These are phyloP conservation scores for Phytophthora litchii DNA, from an alignment of 352 stramenopile species.

Conservation along the genomic window DNA sequence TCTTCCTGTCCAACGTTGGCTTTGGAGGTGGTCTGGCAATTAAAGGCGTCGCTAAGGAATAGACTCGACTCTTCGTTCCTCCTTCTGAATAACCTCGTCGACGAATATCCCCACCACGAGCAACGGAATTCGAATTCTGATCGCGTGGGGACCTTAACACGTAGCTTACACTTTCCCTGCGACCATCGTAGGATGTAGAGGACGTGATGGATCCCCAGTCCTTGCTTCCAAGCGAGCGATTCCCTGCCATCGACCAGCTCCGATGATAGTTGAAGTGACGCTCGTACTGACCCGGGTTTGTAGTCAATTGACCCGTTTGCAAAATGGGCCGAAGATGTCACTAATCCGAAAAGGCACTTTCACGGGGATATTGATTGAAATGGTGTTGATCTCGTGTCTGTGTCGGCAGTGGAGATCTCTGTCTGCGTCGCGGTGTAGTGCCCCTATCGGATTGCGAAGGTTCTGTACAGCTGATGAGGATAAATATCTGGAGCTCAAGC, in stretches of 20 bases:
- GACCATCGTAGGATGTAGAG: slow-evolving; percentile 1
- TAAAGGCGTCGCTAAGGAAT: slow-evolving; percentile 15
- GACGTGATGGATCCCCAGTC: slow-evolving; percentile 20
- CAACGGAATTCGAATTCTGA: background rate
- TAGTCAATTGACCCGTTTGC: background rate
- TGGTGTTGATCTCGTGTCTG: slow-evolving; percentile 5
- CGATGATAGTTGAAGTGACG: slow-evolving; percentile 25
- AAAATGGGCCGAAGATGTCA: background rate
- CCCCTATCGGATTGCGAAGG: slow-evolving; percentile 5
- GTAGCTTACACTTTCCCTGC: slow-evolving; percentile 14
- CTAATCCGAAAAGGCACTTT: slow-evolving; percentile 4
- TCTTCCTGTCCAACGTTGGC: slow-evolving; percentile 11
- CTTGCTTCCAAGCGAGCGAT: slow-evolving; percentile 7
- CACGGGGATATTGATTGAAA: background rate
- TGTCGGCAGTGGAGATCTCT: slow-evolving; percentile 19
- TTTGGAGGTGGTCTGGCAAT: slow-evolving; percentile 11
- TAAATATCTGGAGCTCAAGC: slow-evolving; percentile 78
- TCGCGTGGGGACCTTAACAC: slow-evolving; percentile 6
- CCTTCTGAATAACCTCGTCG: slow-evolving; percentile 31
- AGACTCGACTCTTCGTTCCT: slow-evolving; percentile 18
- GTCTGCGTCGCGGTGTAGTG: slow-evolving; percentile 8
- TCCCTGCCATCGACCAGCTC: slow-evolving; percentile 8
- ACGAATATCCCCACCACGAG: slow-evolving; percentile 11
- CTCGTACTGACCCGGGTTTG: slow-evolving; percentile 4
- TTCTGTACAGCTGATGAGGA: slow-evolving; percentile 52